Conservation (phyloP, 2,329 filamentous ascomycete species). For the Aspergillus jensenii region DNA sequence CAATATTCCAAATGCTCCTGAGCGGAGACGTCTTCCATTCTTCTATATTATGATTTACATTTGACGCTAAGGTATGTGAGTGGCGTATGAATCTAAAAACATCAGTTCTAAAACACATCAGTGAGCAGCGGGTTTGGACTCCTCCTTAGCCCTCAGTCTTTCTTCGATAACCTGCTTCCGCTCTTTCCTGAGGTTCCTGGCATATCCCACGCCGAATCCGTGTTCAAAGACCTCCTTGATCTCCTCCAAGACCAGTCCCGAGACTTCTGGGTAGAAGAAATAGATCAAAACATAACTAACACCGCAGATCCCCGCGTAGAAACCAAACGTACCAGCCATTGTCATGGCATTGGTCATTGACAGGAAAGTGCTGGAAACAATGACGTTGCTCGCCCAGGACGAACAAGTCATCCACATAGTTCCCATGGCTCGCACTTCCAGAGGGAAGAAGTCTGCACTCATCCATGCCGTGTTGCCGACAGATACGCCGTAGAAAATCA, state of each 20-base stretch:
- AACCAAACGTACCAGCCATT: slow-evolving; percentile 52
- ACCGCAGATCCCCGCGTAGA: slow-evolving; percentile 53
- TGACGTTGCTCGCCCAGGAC: slow-evolving; percentile 51
- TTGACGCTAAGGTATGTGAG: no score
- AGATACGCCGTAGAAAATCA: slow-evolving; percentile 47
- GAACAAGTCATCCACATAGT: slow-evolving; percentile 53
- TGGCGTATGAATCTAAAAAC: background rate
- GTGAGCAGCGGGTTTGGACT: background rate
- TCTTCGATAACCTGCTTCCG: slow-evolving; percentile 28
- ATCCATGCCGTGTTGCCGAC: slow-evolving; percentile 54
- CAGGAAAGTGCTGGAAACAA: slow-evolving; percentile 52
- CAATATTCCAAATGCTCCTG: background rate
- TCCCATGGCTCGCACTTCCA: slow-evolving; percentile 50
- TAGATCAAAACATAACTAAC: slow-evolving; percentile 43
- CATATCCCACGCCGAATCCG: slow-evolving; percentile 49
- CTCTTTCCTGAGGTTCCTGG: slow-evolving; percentile 41
- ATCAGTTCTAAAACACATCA: background rate
- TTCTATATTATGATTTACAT: background rate
- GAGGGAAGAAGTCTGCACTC: slow-evolving; percentile 49
- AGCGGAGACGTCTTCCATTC: background rate
- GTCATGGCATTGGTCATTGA: slow-evolving; percentile 53
- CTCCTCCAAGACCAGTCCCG: slow-evolving; percentile 23
- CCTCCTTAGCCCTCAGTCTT: slow-evolving; percentile 15
- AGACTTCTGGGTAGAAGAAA: slow-evolving; percentile 27
- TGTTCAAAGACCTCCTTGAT: slow-evolving; percentile 52